phyloP scores from a whole-genome alignment of 2,329 filamentous ascomycete genomes.

The Aspergillus versicolor region DNA sequence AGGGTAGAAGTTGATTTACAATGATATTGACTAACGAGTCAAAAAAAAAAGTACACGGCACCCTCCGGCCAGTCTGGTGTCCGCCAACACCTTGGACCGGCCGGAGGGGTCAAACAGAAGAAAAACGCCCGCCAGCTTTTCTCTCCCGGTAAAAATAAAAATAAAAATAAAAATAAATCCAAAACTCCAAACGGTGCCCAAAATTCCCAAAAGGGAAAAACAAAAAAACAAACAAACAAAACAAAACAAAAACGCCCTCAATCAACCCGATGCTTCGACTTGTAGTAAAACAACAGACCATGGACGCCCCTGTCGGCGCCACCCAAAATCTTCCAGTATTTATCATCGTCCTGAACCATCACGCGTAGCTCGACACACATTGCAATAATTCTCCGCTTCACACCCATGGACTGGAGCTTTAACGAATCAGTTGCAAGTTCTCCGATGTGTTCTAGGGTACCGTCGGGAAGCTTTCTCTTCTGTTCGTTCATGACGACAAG shows the following conservation, averaged over 20 bases:
- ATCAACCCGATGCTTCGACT: constrained; percentile 13
- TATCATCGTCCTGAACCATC: constrained; percentile 27
- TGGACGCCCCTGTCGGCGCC: constrained; percentile 30
- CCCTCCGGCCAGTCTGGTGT: background rate
- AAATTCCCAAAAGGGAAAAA: no score
- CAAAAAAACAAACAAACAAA: background rate
- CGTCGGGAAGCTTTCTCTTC: background rate
- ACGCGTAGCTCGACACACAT: constrained; percentile 30
- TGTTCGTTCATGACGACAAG: background rate
- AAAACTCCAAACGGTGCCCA: no score
- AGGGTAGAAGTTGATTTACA: background rate
- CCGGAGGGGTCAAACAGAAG: background rate
- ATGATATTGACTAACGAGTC: background rate
- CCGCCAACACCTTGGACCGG: background rate
- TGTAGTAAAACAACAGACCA: constrained; percentile 39
- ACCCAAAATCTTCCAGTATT: constrained; percentile 32
- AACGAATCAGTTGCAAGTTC: background rate
- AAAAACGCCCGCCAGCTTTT: background rate
- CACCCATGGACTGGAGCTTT: background rate
- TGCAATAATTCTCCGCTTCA: constrained; percentile 34
- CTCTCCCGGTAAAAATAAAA: no score
- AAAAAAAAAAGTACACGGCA: background rate
- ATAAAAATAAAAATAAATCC: no score
- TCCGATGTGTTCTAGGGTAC: background rate
- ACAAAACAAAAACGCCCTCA: background rate